Evolutionary conservation across 441 rosid genomes (phyloP).

Genomic region (Eutrema salsugineum): DNA sequence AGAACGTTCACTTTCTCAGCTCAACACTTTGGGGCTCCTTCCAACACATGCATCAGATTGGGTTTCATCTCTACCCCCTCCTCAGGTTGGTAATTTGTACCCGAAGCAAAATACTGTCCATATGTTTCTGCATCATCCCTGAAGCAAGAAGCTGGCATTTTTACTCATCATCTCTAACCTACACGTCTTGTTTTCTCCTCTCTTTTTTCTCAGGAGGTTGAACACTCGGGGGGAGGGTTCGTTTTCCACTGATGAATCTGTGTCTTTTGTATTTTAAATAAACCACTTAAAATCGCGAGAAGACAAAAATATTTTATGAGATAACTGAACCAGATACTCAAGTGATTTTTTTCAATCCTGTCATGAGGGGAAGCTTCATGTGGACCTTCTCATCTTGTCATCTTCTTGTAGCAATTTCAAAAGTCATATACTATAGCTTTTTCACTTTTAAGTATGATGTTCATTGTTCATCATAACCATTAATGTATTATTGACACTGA

Average conservation of each 20-base stretch:
- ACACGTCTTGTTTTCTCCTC: background rate
- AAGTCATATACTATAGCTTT: slow-evolving; percentile 16
- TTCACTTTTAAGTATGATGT: slow-evolving; percentile 13
- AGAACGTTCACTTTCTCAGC: slow-evolving; percentile 48
- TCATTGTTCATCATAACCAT: slow-evolving; percentile 24
- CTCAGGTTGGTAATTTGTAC: slow-evolving; percentile 55
- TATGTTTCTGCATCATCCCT: background rate
- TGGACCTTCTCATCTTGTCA: slow-evolving; percentile 12
- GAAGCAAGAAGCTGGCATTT: background rate
- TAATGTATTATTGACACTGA: slow-evolving; percentile 27
- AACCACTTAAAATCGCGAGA: background rate
- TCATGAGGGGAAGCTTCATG: background rate
- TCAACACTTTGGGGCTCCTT: slow-evolving; percentile 94
- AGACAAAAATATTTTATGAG: slow-evolving; percentile 1
- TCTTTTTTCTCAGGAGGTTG: slow-evolving; percentile 69
- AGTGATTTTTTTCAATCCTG: slow-evolving; percentile 7
- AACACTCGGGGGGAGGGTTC: slow-evolving; percentile 86
- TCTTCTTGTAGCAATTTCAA: slow-evolving; percentile 24
- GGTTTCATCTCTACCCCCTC: slow-evolving; percentile 96
- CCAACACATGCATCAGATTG: slow-evolving; percentile 99
- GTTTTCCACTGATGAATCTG: slow-evolving; percentile 35
- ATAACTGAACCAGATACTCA: slow-evolving; percentile 1
- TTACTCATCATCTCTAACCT: slow-evolving; percentile 5
- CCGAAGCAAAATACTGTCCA: background rate
- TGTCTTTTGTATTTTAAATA: background rate